A percentile compares a stretch with the other conserved stretches of the same genome.
Conservation (phyloP, 2,329 filamentous ascomycete species). For the Dactylonectria macrodidyma region DNA sequence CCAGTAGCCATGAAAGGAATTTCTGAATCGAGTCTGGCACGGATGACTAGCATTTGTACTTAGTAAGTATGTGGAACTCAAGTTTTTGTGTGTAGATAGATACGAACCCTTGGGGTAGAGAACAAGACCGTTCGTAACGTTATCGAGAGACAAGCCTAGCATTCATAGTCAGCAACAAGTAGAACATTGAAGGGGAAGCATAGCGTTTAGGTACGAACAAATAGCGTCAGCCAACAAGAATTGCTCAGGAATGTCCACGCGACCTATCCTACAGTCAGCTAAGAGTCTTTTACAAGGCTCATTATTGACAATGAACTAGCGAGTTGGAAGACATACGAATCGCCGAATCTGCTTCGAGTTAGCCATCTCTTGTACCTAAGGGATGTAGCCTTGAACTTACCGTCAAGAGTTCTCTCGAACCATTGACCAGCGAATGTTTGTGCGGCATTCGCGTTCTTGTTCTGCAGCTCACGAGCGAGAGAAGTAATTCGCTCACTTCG, state of each 20-base stretch:
- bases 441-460: conserved; percentile 27
- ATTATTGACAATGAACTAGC: background rate
- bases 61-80: background rate
- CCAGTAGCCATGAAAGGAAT: conserved; percentile 37
- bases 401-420: conserved; percentile 36
- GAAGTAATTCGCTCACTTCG: conserved; percentile 9
- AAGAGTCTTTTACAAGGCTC: background rate
- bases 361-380: background rate
- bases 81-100: background rate
- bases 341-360: background rate
- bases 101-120: conserved; percentile 32
- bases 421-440: conserved; percentile 30
- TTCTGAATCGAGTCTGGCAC: conserved; percentile 29
- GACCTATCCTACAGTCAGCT: conserved; percentile 3
- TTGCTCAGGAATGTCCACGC: conserved; percentile 39
- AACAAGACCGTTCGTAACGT: conserved; percentile 41
- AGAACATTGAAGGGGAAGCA: background rate
- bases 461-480: conserved; percentile 25
- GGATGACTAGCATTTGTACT: conserved; percentile 9
- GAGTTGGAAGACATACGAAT: background rate
- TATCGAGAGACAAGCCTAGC: conserved; percentile 30
- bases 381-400: background rate
- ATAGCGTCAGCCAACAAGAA: conserved; percentile 38
- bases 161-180: background rate
- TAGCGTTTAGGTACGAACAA: conserved; percentile 2